Conservation (phyloP, 2,329 filamentous ascomycete species). For the Parasarocladium wereldwijsianum region DNA sequence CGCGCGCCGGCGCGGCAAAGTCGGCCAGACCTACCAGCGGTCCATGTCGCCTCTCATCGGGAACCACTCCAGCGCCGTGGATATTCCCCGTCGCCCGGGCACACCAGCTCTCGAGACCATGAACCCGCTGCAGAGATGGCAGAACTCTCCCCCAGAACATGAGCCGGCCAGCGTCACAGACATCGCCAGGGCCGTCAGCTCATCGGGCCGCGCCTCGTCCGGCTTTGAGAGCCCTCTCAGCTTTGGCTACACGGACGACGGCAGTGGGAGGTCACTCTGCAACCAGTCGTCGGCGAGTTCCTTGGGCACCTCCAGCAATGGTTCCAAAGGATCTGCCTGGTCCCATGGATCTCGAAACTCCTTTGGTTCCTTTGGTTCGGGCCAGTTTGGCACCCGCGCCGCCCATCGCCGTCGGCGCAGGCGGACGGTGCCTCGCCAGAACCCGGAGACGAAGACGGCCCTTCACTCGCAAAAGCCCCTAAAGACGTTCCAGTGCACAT, state of each 20-base stretch:
- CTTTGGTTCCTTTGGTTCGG: slow-evolving; percentile 33
- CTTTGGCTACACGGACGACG: slow-evolving; percentile 44
- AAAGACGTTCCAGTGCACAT: slow-evolving; percentile 51
- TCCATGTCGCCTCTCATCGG: slow-evolving; percentile 55
- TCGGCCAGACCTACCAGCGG: slow-evolving; percentile 43
- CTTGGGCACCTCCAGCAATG: slow-evolving; percentile 43
- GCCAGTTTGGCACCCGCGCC: slow-evolving; percentile 25
- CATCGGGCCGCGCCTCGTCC: slow-evolving; percentile 36
- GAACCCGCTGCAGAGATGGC: slow-evolving; percentile 45
- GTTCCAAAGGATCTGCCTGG: slow-evolving; percentile 43
- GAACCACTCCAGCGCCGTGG: slow-evolving; percentile 31
- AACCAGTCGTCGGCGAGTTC: slow-evolving; percentile 46
- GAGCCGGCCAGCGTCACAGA: slow-evolving; percentile 44
- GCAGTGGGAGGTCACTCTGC: slow-evolving; percentile 40
- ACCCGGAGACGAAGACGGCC: neutral
- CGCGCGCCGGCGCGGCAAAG: slow-evolving; percentile 69
- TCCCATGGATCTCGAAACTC: slow-evolving; percentile 44
- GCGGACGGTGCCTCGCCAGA: slow-evolving; percentile 19
- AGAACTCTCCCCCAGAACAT: slow-evolving; percentile 43
- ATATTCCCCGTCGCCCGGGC: slow-evolving; percentile 52
- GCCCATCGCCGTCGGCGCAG: slow-evolving; percentile 36
- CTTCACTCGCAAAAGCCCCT: slow-evolving; percentile 20
- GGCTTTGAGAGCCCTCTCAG: slow-evolving; percentile 43
- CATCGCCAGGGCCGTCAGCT: slow-evolving; percentile 42
- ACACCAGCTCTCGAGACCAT: slow-evolving; percentile 38